These are phyloP conservation scores for Trypanosoma avium DNA, from an alignment of 208 protist genomes.

Conservation along the genomic window DNA sequence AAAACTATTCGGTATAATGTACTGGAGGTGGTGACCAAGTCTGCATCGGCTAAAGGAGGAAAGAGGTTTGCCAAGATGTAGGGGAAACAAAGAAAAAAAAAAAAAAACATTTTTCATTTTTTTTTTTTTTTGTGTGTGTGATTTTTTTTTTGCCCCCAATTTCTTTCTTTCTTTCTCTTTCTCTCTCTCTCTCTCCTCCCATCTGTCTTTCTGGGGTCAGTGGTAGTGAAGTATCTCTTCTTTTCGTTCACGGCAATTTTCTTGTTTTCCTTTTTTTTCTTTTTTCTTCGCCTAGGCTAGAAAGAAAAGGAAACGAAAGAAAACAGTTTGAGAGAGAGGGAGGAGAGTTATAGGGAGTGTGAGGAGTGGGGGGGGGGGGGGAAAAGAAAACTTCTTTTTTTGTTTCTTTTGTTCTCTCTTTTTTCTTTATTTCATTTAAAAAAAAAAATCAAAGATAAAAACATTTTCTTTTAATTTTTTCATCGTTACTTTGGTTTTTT, in stretches of 20 bases:
- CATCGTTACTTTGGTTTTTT: too few species aligned
- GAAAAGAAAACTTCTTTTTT: too few species aligned
- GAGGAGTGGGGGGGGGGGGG: too few species aligned
- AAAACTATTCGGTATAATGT: conserved; percentile 99
- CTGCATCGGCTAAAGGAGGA: conserved; percentile 76
- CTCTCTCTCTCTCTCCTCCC: too few species aligned
- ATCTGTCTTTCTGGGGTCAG: too few species aligned
- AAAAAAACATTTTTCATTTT: not conserved
- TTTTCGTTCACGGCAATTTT: not conserved
- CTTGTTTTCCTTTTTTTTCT: conserved; percentile 6
- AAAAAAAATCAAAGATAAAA: too few species aligned
- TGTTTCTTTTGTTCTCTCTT: too few species aligned
- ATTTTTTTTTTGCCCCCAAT: not conserved
- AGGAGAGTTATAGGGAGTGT: too few species aligned
- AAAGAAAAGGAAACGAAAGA: not conserved
- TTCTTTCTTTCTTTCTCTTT: not conserved
- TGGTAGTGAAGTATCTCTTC: too few species aligned
- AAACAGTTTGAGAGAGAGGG: not conserved
- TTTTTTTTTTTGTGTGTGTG: not conserved
- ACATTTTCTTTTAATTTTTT: too few species aligned
- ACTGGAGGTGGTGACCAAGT: conserved; percentile 92
- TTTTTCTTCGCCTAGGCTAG: not conserved
- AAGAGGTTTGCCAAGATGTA: conserved; percentile 82
- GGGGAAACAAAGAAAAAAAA: not conserved
- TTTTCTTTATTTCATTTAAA: too few species aligned